These are phyloP conservation scores for Kalanchoe fedtschenkoi DNA, from an alignment of 164 flowering plant species.

Conservation along the genomic window DNA sequence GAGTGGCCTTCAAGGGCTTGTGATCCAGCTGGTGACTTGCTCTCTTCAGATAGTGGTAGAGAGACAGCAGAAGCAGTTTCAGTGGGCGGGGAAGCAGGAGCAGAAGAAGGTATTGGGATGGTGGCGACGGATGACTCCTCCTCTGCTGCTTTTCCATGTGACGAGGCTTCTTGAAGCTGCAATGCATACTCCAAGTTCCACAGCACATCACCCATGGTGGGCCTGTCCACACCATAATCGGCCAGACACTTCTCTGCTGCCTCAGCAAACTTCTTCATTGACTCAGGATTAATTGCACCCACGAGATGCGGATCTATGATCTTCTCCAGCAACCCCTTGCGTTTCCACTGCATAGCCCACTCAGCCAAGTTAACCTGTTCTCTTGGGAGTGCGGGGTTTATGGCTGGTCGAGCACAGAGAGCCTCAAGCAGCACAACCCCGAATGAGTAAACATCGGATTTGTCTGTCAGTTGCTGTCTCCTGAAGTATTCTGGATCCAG, in stretches of 20 bases:
- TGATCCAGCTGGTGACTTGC: conserved; percentile 20
- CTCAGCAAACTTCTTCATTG: conserved; percentile 54
- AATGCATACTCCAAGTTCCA: conserved; percentile 68
- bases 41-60: conserved; percentile 13
- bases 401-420: conserved; percentile 51
- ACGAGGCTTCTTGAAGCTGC: conserved; percentile 53
- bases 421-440: conserved; percentile 62
- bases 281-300: conserved; percentile 40
- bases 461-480: conserved; percentile 55
- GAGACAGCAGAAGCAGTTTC: conserved; percentile 12
- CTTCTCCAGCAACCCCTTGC: conserved; percentile 41
- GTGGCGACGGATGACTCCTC: conserved; percentile 7
- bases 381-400: conserved; percentile 46
- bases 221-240: conserved; percentile 53
- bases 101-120: conserved; percentile 10
- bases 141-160: conserved; percentile 29
- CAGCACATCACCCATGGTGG: conserved; percentile 63
- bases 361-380: conserved; percentile 70
- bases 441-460: conserved; percentile 68
- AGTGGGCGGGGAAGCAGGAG: conserved; percentile 9
- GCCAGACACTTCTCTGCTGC: conserved; percentile 63
- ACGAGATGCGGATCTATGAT: conserved; percentile 41
- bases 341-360: conserved; percentile 65
- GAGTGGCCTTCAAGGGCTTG: conserved; percentile 31
- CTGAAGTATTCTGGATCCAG: conserved; percentile 67